Evolutionary conservation across 2,329 filamentous ascomycete genomes (phyloP), one percentile per base, ranked within the genome.

Genomic region (Pseudogymnoascus destructans): DNA sequence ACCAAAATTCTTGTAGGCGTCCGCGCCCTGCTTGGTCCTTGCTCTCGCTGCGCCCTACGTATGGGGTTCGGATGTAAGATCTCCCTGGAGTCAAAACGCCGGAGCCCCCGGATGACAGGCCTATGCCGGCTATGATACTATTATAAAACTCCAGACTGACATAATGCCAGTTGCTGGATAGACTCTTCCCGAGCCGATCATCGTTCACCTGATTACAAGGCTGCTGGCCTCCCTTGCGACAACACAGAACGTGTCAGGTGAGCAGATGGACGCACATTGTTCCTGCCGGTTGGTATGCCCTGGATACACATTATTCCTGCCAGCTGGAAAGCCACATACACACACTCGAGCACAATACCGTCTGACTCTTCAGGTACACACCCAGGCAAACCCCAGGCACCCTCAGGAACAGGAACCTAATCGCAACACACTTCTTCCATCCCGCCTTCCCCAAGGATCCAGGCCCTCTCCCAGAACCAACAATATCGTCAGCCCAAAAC

Each of bases 121-220:
- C 42, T 52, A 52, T 52, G 42, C 23, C 21, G n/a, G 23, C 8
- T 5, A 9, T 27, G n/a, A 8, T 52, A n/a, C 42, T 52, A 52
- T 52, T 52, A 52, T 52, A 52, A 52, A 52, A 52, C 42, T 27
- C n/a, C 13, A 52, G 23, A 23, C 23, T 52, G 42, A 52, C 42
- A 52, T 52, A 23, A n/a, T 30, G n/a, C 23, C 23, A 52, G 23
- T 8, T 27, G 3, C n/a, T 52, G 42, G 42, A 27, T 52, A 52
- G 42, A 52, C 23, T 17, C 42, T 52, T 52, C 42, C 42, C 42
- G 42, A 30, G 23, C 23, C 42, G 23, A 52, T 52, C 23, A 52
- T 30, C 23, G 42, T 52, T 30, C 42, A 52, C 42, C 42, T 27
- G 42, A 17, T 17, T 52, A 11, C 42, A 52, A 27, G 42, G 42